phyloP scores from a whole-genome alignment of 495 filamentous ascomycete species.

The Mytilinidion resinicola region DNA sequence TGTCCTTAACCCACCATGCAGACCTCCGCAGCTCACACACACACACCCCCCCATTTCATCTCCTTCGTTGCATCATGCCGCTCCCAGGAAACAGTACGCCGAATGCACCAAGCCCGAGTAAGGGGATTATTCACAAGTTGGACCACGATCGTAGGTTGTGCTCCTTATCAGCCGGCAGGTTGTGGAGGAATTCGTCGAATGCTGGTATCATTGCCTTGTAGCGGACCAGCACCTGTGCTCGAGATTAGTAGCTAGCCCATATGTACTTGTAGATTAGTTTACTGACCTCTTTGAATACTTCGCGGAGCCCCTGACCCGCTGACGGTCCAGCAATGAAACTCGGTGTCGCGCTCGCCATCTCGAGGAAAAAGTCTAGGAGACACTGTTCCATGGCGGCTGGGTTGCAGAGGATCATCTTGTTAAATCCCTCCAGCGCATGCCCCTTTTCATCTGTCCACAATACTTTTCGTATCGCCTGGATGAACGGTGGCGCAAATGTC shows the following conservation, averaged over 20 bases:
- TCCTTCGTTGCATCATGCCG: slow-evolving; percentile 4
- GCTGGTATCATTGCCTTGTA: slow-evolving; percentile 83
- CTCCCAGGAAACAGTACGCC: slow-evolving; percentile 10
- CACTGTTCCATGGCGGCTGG: slow-evolving; percentile 87
- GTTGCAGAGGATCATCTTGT: slow-evolving; percentile 74
- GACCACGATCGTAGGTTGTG: slow-evolving; percentile 21
- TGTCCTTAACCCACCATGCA: background rate
- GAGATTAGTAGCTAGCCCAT: slow-evolving; percentile 4
- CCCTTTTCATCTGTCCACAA: slow-evolving; percentile 91
- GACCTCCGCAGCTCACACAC: background rate
- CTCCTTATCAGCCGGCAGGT: slow-evolving; percentile 47
- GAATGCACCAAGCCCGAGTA: slow-evolving; percentile 6
- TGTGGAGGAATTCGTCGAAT: slow-evolving; percentile 70
- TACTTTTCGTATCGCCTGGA: slow-evolving; percentile 74
- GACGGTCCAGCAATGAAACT: slow-evolving; percentile 51
- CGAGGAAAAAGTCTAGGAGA: slow-evolving; percentile 69
- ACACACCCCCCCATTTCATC: background rate
- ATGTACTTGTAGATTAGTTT: slow-evolving; percentile 6
- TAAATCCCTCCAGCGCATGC: slow-evolving; percentile 86
- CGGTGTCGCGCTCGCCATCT: slow-evolving; percentile 69
- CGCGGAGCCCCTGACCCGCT: slow-evolving; percentile 41
- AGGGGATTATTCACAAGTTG: slow-evolving; percentile 14
- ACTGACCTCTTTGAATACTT: slow-evolving; percentile 46
- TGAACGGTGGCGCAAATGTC: slow-evolving; percentile 72
- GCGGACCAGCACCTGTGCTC: slow-evolving; percentile 57